These are phyloP conservation scores for Marasmius oreades DNA, from an alignment of 1,284 basidiomycete species.

Conservation along the genomic window DNA sequence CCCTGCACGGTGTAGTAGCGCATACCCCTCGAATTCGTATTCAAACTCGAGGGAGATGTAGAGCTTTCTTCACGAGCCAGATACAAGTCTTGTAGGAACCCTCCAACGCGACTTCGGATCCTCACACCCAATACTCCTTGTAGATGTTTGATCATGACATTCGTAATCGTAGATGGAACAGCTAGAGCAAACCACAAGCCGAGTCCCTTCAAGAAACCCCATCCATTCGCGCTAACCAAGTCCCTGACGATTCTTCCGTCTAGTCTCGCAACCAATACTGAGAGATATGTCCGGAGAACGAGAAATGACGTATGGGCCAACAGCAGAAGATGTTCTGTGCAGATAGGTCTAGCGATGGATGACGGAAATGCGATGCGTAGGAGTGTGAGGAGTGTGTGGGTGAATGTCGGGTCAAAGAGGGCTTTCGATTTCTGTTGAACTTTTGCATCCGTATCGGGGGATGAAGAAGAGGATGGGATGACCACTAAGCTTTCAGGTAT, in stretches of 20 bases:
- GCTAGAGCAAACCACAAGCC: conserved; percentile 90
- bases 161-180: conserved; percentile 93
- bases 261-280: conserved; percentile 83
- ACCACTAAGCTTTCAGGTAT: background rate
- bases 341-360: conserved; percentile 35
- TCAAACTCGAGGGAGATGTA: background rate
- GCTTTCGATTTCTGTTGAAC: conserved; percentile 41
- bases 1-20: background rate
- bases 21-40: background rate
- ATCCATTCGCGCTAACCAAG: conserved; percentile 78
- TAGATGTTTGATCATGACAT: conserved; percentile 92
- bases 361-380: conserved; percentile 73
- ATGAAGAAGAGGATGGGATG: background rate
- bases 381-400: conserved; percentile 78
- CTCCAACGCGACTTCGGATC: conserved; percentile 83
- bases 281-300: conserved; percentile 82
- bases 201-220: conserved; percentile 82
- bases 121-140: conserved; percentile 88
- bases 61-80: conserved; percentile 62
- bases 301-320: conserved; percentile 85
- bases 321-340: conserved; percentile 79
- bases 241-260: conserved; percentile 91
- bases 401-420: conserved; percentile 76
- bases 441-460: background rate
- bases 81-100: conserved; percentile 93